phyloP scores from a whole-genome alignment of 208 protist species.

The Acanthamoeba castellanii region DNA sequence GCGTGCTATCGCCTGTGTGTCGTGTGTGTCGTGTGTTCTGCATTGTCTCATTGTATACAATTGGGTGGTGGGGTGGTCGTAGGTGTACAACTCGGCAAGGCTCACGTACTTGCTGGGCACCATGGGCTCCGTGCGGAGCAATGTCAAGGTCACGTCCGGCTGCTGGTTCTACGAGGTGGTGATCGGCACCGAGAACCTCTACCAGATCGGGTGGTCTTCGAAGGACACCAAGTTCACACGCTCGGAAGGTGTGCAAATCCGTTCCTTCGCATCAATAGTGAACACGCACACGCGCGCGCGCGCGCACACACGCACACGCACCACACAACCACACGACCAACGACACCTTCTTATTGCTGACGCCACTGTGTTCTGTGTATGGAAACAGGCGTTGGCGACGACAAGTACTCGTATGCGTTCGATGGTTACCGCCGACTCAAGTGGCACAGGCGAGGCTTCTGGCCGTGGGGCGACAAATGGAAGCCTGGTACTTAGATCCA shows the following conservation, averaged over 20 bases:
- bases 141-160: slow-evolving; percentile 61
- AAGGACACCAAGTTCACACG: slow-evolving; percentile 52
- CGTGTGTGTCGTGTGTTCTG: background rate
- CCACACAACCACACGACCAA: background rate
- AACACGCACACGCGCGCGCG: too few relatives aligned
- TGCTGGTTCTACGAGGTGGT: slow-evolving; percentile 53
- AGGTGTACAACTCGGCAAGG: slow-evolving; percentile 31
- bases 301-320: too few relatives aligned
- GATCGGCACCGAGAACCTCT: slow-evolving; percentile 37
- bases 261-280: background rate
- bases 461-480: slow-evolving; percentile 16
- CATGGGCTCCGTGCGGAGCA: slow-evolving; percentile 52
- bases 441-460: slow-evolving; percentile 24
- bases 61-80: background rate
- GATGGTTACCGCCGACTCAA: slow-evolving; percentile 58
- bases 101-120: slow-evolving; percentile 53
- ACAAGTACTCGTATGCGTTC: slow-evolving; percentile 48
- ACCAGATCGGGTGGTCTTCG: slow-evolving; percentile 37
- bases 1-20: background rate
- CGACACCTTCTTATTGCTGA: background rate
- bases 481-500: slow-evolving; percentile 5
- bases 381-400: background rate
- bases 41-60: too few relatives aligned
- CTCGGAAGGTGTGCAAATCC: slow-evolving; percentile 19
- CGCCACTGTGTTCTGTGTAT: background rate